Percentiles rank a stretch among this genome's conserved stretches.
These are phyloP conservation scores for Asterochloris sp. DNA, from an alignment of 139 green algal species.

Conservation along the genomic window DNA sequence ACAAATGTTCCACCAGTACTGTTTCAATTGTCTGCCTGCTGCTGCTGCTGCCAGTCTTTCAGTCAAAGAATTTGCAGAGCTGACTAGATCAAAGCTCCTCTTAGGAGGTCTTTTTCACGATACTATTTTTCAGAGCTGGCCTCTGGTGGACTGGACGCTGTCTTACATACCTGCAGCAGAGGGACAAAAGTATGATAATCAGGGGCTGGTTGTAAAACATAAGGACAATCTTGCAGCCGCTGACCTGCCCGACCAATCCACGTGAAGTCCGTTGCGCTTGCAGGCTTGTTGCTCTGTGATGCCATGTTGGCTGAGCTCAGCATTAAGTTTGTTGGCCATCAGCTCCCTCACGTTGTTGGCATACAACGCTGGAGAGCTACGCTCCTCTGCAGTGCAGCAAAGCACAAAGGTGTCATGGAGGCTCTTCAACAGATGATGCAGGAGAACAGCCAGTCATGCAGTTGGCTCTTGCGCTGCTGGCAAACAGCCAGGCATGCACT, in stretches of 20 bases:
- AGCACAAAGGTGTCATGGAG: conserved; percentile 1
- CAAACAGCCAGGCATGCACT: background rate
- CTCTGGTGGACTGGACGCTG: too few relatives aligned
- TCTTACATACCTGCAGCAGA: too few relatives aligned
- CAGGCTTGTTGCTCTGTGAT: conserved; percentile 27
- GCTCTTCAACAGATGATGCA: background rate
- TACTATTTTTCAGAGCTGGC: too few relatives aligned
- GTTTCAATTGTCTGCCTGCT: too few relatives aligned
- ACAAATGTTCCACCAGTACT: too few relatives aligned
- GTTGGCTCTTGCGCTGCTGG: background rate
- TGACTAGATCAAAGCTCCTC: too few relatives aligned
- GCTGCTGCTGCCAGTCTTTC: too few relatives aligned
- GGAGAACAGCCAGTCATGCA: background rate
- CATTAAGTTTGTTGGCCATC: conserved; percentile 31
- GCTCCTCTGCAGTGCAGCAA: conserved; percentile 35
- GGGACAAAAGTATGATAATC: too few relatives aligned
- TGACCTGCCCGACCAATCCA: conserved; percentile 25
- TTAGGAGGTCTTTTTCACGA: too few relatives aligned
- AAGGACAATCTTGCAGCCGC: background rate
- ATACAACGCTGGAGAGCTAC: conserved; percentile 33
- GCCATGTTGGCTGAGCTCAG: conserved; percentile 14
- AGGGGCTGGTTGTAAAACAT: background rate
- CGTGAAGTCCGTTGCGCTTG: conserved; percentile 12
- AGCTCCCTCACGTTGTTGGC: conserved; percentile 38
- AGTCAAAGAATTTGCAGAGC: too few relatives aligned